Base-by-base conservation (phyloP, 768 basidiomycete species). In the Strobilomyces dryophilus region DNA sequence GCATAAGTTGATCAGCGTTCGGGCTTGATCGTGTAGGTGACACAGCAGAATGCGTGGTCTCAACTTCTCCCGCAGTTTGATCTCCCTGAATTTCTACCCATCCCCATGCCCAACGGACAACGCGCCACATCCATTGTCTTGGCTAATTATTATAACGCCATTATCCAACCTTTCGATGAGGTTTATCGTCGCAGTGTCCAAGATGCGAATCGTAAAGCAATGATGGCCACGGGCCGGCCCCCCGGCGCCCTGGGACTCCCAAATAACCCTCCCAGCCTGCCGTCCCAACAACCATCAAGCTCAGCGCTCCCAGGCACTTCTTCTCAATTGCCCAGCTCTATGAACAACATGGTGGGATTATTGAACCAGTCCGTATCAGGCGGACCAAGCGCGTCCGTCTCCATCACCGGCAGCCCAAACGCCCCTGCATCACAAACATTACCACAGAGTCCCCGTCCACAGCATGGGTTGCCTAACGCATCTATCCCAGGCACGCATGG, bases 141-240 rank as follows among this genome's bases (percentile, higher is more conserved):
- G 47, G 76, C 74, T 21, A 75, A 80, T 46, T 79, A 83, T 63
- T 92, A 89, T 67, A 76, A 72, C 67, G 71, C 66, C 15, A 74
- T 92, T 52, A 72, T 91, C 21, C 71, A 73, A 36, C 86, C 88
- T 3, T 89, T 92, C 60, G 90, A 92, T 68, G 84, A 87, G 32
- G 66, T 73, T 29, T 87, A 85, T 66, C 79, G 79, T 66, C 81
- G 77, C 56, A 87, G 81, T 59, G 44, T 83, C 40, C 76, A 77
- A 52, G 83, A 83, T 34, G 73, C 82, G 49, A 84, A 81, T 55
- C 80, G 79, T 61, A 81, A 79, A 57, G 74, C 76, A 29, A 75
- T 80, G 69, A 61, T 74, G 58, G 59, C 74, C 24, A 66, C 74
- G 21, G 73, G 74, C 48, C 79, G 70, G 8, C 57, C 64, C 8